A percentile compares a stretch with the other conserved stretches of the same genome.
Evolutionary conservation across 2,329 filamentous ascomycete species (phyloP).

Genomic region (Nothophaeocryptopus gaeumannii): DNA sequence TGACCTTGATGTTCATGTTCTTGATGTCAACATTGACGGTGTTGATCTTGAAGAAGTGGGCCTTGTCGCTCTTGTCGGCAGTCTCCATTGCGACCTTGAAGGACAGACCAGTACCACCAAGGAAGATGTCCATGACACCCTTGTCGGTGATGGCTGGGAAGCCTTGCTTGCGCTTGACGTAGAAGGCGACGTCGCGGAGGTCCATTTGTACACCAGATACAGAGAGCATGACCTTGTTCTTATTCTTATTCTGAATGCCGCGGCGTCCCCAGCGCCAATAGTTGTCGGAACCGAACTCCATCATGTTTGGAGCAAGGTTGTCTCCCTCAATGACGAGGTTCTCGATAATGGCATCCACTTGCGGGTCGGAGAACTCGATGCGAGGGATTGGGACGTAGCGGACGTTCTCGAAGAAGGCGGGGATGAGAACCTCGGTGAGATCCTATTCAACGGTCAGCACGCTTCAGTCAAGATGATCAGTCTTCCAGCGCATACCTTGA

Average conservation of each 20-base stretch:
- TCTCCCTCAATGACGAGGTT: constrained; percentile 94
- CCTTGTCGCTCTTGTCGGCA: constrained; percentile 68
- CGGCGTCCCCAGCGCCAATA: constrained; percentile 95
- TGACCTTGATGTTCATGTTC: constrained; percentile 68
- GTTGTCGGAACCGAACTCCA: constrained; percentile 88
- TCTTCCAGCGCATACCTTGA: constrained; percentile 52
- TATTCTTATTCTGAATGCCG: constrained; percentile 73
- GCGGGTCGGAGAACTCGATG: constrained; percentile 83
- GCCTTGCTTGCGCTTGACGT: constrained; percentile 90
- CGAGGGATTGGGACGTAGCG: constrained; percentile 90
- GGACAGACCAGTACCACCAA: constrained; percentile 82
- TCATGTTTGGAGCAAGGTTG: constrained; percentile 89
- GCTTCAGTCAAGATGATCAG: too few relatives aligned
- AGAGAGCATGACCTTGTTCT: constrained; percentile 81
- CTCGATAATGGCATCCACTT: constrained; percentile 85
- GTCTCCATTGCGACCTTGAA: constrained; percentile 89
- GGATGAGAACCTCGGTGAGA: constrained; percentile 79
- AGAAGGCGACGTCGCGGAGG: constrained; percentile 81
- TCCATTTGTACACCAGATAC: constrained; percentile 92
- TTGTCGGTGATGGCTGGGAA: constrained; percentile 85
- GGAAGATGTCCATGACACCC: constrained; percentile 82
- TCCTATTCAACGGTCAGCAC: constrained; percentile 47
- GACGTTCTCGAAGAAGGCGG: constrained; percentile 75
- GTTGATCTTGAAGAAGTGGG: constrained; percentile 92
- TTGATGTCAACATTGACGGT: constrained; percentile 52